A percentile compares a stretch with the other conserved stretches of the same genome.
phyloP scores from a whole-genome alignment of 805 yeast genomes.

The Teunomyces cretensis region DNA sequence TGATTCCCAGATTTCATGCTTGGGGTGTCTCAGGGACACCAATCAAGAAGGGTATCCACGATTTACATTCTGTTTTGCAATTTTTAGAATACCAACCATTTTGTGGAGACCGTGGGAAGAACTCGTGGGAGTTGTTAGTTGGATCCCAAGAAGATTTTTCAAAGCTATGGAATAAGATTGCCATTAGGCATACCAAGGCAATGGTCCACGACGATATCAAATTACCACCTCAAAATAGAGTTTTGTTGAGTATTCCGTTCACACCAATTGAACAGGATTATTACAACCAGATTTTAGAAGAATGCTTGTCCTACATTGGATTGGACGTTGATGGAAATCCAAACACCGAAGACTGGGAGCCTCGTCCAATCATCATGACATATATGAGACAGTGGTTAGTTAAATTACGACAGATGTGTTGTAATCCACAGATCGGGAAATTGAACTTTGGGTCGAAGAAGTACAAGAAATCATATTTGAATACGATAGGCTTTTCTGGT shows the following conservation, averaged over 20 bases:
- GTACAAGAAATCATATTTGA: slow-evolving; percentile 18
- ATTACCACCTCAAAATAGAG: slow-evolving; percentile 76
- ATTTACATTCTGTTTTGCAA: slow-evolving; percentile 67
- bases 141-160: slow-evolving; percentile 27
- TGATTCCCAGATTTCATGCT: slow-evolving; percentile 81
- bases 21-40: slow-evolving; percentile 99
- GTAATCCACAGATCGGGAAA: slow-evolving; percentile 64
- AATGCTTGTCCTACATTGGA: slow-evolving; percentile 59
- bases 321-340: slow-evolving; percentile 55
- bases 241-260: slow-evolving; percentile 70
- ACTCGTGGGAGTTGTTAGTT: slow-evolving; percentile 38
- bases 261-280: slow-evolving; percentile 83
- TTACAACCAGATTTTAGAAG: slow-evolving; percentile 61
- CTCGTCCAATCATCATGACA: slow-evolving; percentile 38
- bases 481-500: slow-evolving; percentile 15
- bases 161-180: slow-evolving; percentile 50
- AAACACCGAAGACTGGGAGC: slow-evolving; percentile 47
- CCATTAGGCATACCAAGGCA: slow-evolving; percentile 80
- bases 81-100: slow-evolving; percentile 73
- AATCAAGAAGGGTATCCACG: slow-evolving; percentile 62
- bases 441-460: slow-evolving; percentile 23
- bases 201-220: slow-evolving; percentile 76
- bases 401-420: slow-evolving; percentile 73
- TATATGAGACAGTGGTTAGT: slow-evolving; percentile 70
- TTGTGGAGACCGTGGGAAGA: slow-evolving; percentile 38